Percentiles rank a stretch among this genome's conserved stretches.
Evolutionary conservation across 352 stramenopile genomes (phyloP).

Genomic region (Pythium graminicola): DNA sequence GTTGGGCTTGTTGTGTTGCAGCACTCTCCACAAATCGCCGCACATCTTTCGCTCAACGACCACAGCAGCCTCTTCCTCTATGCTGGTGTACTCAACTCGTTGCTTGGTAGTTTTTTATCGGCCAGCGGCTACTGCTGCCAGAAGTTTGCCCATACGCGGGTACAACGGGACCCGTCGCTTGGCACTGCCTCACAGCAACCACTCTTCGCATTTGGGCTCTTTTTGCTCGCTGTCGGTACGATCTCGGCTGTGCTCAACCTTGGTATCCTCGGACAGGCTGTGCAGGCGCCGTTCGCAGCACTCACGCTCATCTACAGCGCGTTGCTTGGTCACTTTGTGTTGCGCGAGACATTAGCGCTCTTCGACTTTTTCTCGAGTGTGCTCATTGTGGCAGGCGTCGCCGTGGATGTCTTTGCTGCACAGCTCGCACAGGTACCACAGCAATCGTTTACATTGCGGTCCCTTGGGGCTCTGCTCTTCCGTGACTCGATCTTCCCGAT

Average conservation of each 20-base stretch:
- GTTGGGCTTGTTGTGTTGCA: conserved; percentile 36
- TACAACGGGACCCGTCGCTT: conserved; percentile 39
- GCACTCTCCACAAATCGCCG: conserved; percentile 25
- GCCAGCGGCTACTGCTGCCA: conserved; percentile 79
- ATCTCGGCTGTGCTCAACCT: conserved; percentile 34
- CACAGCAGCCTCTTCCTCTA: conserved; percentile 41
- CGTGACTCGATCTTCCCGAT: conserved; percentile 20
- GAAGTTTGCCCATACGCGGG: conserved; percentile 59
- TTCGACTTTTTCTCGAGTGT: conserved; percentile 29
- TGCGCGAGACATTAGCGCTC: conserved; percentile 27
- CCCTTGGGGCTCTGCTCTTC: conserved; percentile 24
- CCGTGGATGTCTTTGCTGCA: conserved; percentile 27
- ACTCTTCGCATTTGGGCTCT: conserved; percentile 26
- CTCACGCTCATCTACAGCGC: conserved; percentile 39
- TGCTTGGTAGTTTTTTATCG: conserved; percentile 69
- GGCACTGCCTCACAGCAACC: conserved; percentile 37
- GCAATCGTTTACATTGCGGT: conserved; percentile 22
- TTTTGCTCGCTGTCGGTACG: conserved; percentile 30
- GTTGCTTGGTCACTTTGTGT: conserved; percentile 25
- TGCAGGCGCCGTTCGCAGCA: conserved; percentile 33
- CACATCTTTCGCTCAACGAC: conserved; percentile 15
- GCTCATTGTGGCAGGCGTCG: conserved; percentile 30
- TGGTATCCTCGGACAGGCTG: conserved; percentile 31
- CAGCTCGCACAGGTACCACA: conserved; percentile 16
- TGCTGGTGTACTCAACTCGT: conserved; percentile 62